A percentile compares a stretch with the other conserved stretches of the same genome.
Evolutionary conservation across 2,329 filamentous ascomycete genomes (phyloP).

Genomic region (Aspergillus sp.): DNA sequence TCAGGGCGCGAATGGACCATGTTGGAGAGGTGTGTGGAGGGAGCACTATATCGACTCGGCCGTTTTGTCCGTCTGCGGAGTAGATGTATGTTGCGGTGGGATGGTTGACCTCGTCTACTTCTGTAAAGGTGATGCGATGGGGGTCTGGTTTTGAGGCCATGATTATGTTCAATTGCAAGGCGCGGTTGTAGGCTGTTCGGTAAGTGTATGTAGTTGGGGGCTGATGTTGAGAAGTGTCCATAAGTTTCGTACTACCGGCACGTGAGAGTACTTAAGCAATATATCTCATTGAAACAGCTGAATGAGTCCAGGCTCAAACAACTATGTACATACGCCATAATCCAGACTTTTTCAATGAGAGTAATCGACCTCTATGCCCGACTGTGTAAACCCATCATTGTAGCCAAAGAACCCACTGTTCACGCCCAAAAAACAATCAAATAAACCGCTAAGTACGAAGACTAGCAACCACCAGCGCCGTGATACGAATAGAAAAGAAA

Average conservation of each 20-base stretch:
- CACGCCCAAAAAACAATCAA: constrained; percentile 14
- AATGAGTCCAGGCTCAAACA: no score
- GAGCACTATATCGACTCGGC: constrained; percentile 44
- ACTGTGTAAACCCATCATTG: constrained; percentile 16
- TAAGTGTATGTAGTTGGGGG: background rate
- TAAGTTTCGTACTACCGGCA: background rate
- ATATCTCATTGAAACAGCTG: no score
- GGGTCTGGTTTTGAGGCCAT: constrained; percentile 13
- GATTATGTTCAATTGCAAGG: background rate
- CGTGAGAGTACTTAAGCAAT: background rate
- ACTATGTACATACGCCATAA: background rate
- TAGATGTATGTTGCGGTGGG: constrained; percentile 50
- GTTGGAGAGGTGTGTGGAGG: constrained; percentile 3
- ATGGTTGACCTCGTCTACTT: constrained; percentile 51
- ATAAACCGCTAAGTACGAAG: constrained; percentile 20
- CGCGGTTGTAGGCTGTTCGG: no score
- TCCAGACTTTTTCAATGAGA: constrained; percentile 17
- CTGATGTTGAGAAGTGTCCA: background rate
- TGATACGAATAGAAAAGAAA: constrained; percentile 15
- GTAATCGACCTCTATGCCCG: constrained; percentile 18
- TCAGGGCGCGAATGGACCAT: constrained; percentile 25
- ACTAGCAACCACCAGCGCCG: constrained; percentile 35
- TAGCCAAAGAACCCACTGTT: constrained; percentile 16
- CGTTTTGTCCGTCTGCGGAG: constrained; percentile 24
- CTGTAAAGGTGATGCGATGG: constrained; percentile 25